Evolutionary conservation across 2,329 filamentous ascomycete species (phyloP), one percentile per base, ranked within the genome.

Genomic region (Hypoxylon sp.): DNA sequence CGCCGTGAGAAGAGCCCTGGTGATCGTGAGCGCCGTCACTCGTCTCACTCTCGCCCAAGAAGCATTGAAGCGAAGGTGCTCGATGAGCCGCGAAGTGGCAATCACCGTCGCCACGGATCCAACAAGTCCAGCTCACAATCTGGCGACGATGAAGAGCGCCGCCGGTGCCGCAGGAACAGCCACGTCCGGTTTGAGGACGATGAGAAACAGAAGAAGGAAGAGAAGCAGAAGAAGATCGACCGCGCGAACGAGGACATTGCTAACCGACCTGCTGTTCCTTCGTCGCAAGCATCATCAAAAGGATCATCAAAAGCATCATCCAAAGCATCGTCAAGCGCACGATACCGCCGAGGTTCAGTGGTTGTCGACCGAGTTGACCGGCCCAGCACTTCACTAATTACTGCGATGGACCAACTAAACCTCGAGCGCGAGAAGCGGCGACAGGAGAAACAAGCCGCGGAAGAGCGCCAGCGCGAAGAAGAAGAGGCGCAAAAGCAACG

Each of bases 211-310:
- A 73, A 73, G 22, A 64, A 73, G 67, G 69, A 71, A 53, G 70
- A 74, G 15, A 71, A 74, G 28, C 69, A 71, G 41, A 73, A 73
- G 22, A 64, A 73, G 67, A 81, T 83, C 56, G 75, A 74, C 7
- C 74, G 74, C 57, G 78, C 79, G 56, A 83, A 83, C 55, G 75
- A 75, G 30, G 76, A 77, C 58, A 83, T 83, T 55, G 73, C 76
- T 59, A 74, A 68, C 62, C 79, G 81, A 8, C 71, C 74, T 17
- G 63, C 74, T 6, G 73, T 77, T 2, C 65, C 62, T 7, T 20
- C 58, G 28, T 24, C 56, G 43, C 43, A 37, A 70, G 71, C 55
- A 59, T 69, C 39, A 59, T 72, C 22, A n/a, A n/a, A n/a, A n/a
- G n/a, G n/a, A n/a, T n/a, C n/a, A n/a, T n/a, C n/a, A n/a, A n/a